These are phyloP conservation scores for Geosmithia flava DNA, from an alignment of 2,329 filamentous ascomycete genomes.

Conservation along the genomic window DNA sequence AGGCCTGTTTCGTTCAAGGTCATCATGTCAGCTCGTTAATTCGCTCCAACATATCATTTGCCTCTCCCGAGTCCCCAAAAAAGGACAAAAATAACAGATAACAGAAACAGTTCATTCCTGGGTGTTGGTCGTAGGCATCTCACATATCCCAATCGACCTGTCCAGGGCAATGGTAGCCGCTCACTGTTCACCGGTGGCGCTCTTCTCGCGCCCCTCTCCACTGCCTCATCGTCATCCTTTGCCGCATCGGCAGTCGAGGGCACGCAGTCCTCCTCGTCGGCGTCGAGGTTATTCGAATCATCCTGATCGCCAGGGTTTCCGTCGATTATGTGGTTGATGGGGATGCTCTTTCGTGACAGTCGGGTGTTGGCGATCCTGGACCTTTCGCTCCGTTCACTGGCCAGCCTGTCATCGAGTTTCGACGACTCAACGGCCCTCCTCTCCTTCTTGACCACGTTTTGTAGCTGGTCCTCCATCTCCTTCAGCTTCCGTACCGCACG, in stretches of 20 bases:
- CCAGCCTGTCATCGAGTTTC: constrained; percentile 8
- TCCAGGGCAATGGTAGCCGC: constrained; percentile 80
- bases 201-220: constrained; percentile 31
- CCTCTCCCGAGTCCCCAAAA: no score
- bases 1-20: constrained; percentile 42
- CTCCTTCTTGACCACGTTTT: constrained; percentile 28
- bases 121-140: constrained; percentile 14
- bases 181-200: constrained; percentile 72
- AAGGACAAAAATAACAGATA: no score
- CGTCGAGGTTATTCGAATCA: not conserved
- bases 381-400: constrained; percentile 4
- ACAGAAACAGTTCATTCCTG: not conserved
- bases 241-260: constrained; percentile 4
- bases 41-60: no score
- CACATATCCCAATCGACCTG: constrained; percentile 79
- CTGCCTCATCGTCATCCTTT: constrained; percentile 8
- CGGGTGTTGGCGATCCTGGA: not conserved
- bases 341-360: constrained; percentile 1
- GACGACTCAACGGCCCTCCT: constrained; percentile 33
- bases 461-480: constrained; percentile 35
- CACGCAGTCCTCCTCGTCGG: constrained; percentile 5
- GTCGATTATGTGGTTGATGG: constrained; percentile 3
- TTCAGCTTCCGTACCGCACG: constrained; percentile 30
- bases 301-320: constrained; percentile 5
- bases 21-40: not conserved